These are phyloP conservation scores for Lactarius hatsudake DNA, from an alignment of 768 basidiomycete genomes.

Conservation along the genomic window DNA sequence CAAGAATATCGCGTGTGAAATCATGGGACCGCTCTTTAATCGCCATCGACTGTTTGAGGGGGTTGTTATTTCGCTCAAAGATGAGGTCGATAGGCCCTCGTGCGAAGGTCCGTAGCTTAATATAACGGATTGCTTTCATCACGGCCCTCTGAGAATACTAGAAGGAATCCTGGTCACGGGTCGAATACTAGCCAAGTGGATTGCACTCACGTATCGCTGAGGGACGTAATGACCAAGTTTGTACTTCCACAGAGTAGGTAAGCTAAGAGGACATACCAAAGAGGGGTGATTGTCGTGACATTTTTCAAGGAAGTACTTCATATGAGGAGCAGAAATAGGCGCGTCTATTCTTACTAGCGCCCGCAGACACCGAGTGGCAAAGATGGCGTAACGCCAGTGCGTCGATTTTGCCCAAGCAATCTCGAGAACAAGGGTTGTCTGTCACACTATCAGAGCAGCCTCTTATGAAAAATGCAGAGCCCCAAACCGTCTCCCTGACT, in stretches of 20 bases:
- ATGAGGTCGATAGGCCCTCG: constrained; percentile 54
- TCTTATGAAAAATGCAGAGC: neutral
- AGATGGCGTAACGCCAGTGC: constrained; percentile 79
- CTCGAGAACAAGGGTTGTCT: constrained; percentile 48
- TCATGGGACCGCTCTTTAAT: constrained; percentile 47
- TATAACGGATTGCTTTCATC: constrained; percentile 71
- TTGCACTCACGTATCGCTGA: constrained; percentile 56
- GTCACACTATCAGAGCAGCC: constrained; percentile 18
- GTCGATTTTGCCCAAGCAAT: constrained; percentile 59
- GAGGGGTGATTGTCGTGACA: constrained; percentile 61
- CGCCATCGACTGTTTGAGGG: constrained; percentile 52
- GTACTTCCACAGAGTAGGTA: constrained; percentile 3
- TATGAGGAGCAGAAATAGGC: constrained; percentile 47
- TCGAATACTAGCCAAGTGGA: neutral
- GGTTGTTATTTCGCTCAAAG: constrained; percentile 62
- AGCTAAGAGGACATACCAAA: constrained; percentile 47
- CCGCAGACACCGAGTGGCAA: constrained; percentile 64
- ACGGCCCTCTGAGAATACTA: constrained; percentile 72
- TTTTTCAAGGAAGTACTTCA: constrained; percentile 58
- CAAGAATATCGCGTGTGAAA: constrained; percentile 55
- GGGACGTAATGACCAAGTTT: constrained; percentile 15
- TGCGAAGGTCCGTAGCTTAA: constrained; percentile 79
- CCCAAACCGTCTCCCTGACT: constrained; percentile 44
- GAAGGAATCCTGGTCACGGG: neutral
- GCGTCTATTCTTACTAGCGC: constrained; percentile 66